Evolutionary conservation across 1,284 basidiomycete species (phyloP), one percentile per base, ranked within the genome.

Genomic region (Ganoderma resinaceum): DNA sequence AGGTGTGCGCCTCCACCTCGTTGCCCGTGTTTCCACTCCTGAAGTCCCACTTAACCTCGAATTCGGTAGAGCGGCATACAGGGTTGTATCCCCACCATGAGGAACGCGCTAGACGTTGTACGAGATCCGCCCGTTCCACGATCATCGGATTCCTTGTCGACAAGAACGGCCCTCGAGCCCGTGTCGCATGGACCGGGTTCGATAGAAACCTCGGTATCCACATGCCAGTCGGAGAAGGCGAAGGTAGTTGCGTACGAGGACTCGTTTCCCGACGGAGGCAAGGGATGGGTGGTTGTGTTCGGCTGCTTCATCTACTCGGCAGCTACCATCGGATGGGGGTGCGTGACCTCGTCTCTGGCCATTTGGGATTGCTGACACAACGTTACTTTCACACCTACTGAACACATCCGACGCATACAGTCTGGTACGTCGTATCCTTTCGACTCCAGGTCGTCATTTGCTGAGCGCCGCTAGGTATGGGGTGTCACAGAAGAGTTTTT

Each of bases 401-500:
- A 12, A 46, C 33, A 29, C 12, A n/a, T 26, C 49, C 11, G 66
- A 71, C 63, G 57, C 46, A 35, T 37, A 38, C 58, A 71, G 70
- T 40, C 52, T 61, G 57, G 65, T 67, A 60, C 40, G 55, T 52
- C n/a, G 29, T 61, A 33, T 57, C 35, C 38, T 16, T 26, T 53
- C 38, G 16, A 55, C 23, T 61, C 9, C 23, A 31, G 5, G 31
- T 18, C 20, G 16, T 12, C 31, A 18, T 20, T 11, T 49, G 14
- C 61, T 49, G 26, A 29, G 38, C 63, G 35, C 33, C 43, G 29
- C 8, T 62, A 77, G 76, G 72, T 71, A 35, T 77, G 76, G 76
- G 76, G 75, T 31, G 75, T 77, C 3, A 74, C 75, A 14, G 75
- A 77, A 61, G 70, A 71, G 62, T 76, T 74, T 55, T 77, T 76